Base-by-base conservation (phyloP, 345 rosid genomes). In the Citrus trifoliata region DNA sequence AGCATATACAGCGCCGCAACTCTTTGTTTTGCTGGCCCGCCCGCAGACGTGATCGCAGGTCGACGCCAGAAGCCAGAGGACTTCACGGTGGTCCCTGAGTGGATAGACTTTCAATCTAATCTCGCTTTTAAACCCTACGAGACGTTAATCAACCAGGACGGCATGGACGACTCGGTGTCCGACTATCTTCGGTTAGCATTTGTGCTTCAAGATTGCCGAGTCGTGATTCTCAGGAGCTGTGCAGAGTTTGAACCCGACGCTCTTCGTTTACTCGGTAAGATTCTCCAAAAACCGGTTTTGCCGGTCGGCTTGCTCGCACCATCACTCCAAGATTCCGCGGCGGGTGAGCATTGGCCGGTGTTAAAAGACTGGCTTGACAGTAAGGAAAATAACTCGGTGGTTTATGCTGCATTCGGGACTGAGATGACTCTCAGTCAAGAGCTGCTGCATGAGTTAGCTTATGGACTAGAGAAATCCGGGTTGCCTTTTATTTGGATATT, bases 401-500 rank as follows among this genome's bases (percentile, higher is more conserved):
- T 83, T 27, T 83, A 21, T n/a, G 46, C 80, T 9, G 86, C 81
- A 6, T 65, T 80, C 10, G 79, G 83, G 6, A 77, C 70, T 33
- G 81, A 80, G 70, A 60, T 58, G 51, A 74, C 27, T 30, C 42
- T 78, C 58, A 77, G 81, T 33, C 61, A 14, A 21, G 81, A 80
- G 24, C 28, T 67, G 16, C 48, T 48, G 38, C 61, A 40, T 48
- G 78, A 83, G 81, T 73, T 83, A 25, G 86, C 86, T 0, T 33
- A 6, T 56, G 86, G 86, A 3, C 38, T 80, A 58, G 83, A 77
- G 69, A 42, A 59, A n/a, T 77, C 79, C 1, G 72, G 80, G 21
- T 55, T 70, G 24, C 76, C 83, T 24, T 80, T 83, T 68, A 30
- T 83, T 60, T 80, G 82, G 86, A 78, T 70, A 25, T 7, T 83